Evolutionary conservation across 2,329 filamentous ascomycete genomes (phyloP).

Genomic region (Penicillium corylophilum): DNA sequence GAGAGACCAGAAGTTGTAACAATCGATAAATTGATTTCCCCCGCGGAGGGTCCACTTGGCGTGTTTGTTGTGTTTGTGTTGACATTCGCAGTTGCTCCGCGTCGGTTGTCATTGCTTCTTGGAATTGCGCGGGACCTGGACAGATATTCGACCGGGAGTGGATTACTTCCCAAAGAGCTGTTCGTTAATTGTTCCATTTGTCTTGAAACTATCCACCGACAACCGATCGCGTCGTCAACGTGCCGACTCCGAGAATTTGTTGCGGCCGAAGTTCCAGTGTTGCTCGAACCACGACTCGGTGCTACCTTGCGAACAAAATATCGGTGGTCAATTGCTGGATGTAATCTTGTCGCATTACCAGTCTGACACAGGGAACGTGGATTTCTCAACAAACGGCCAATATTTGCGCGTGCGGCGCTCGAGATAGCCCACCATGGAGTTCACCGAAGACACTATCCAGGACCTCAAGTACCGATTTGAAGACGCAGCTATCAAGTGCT

Average conservation of each 20-base stretch:
- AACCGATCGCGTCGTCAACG: constrained; percentile 6
- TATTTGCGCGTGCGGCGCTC: background rate
- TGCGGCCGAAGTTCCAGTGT: background rate
- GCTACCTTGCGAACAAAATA: background rate
- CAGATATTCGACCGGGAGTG: background rate
- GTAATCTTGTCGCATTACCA: background rate
- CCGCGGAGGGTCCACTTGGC: constrained; percentile 22
- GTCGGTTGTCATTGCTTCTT: constrained; percentile 2
- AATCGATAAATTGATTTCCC: constrained; percentile 11
- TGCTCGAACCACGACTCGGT: background rate
- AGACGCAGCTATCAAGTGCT: constrained; percentile 84
- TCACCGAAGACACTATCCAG: constrained; percentile 39
- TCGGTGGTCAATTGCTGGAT: background rate
- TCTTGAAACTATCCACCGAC: background rate
- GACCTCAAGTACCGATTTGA: constrained; percentile 75
- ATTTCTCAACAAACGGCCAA: background rate
- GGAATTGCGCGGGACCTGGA: background rate
- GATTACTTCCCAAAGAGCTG: background rate
- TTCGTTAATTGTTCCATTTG: too few relatives aligned
- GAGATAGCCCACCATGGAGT: constrained; percentile 30
- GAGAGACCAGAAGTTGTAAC: background rate
- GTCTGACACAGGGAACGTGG: background rate
- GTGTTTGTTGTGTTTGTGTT: constrained; percentile 33
- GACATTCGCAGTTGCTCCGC: constrained; percentile 15
- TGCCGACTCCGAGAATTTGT: constrained; percentile 10